phyloP scores from a whole-genome alignment of 768 basidiomycete genomes.

The Coprinopsis strossmayeri region DNA sequence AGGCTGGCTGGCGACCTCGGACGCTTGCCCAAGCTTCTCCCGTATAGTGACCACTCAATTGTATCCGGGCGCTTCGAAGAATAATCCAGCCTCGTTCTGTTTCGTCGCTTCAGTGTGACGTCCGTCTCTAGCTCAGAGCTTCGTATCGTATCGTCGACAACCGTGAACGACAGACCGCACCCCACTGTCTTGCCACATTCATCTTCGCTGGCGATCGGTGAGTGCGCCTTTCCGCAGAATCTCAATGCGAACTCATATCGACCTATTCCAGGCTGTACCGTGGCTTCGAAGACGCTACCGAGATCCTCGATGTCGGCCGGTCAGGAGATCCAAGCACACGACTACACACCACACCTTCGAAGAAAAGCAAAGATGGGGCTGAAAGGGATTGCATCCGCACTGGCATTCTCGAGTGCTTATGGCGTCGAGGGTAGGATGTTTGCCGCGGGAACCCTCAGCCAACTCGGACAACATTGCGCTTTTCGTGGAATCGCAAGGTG shows the following conservation, averaged over 20 bases:
- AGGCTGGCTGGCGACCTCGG: constrained; percentile 12
- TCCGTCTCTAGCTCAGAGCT: constrained; percentile 73
- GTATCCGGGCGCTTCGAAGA: constrained; percentile 53
- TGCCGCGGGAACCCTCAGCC: constrained; percentile 72
- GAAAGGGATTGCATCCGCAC: constrained; percentile 84
- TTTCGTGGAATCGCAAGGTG: constrained; percentile 53
- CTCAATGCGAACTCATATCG: no score
- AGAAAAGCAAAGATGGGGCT: constrained; percentile 80
- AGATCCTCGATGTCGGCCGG: constrained; percentile 68
- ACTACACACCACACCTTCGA: constrained; percentile 61
- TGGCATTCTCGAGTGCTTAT: constrained; percentile 66
- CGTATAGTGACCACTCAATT: constrained; percentile 74
- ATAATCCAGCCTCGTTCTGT: constrained; percentile 65
- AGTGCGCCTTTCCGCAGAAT: no score
- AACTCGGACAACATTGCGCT: constrained; percentile 54
- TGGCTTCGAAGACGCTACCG: constrained; percentile 80
- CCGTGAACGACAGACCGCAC: constrained; percentile 84
- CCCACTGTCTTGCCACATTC: constrained; percentile 79
- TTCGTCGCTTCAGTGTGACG: constrained; percentile 78
- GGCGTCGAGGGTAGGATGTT: constrained; percentile 49
- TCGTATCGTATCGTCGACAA: constrained; percentile 93
- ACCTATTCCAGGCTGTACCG: constrained; percentile 62
- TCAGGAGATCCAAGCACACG: constrained; percentile 68
- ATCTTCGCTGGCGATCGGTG: constrained; percentile 63
- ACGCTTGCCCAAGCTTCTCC: constrained; percentile 54